Evolutionary conservation across 371 early-diverging fungal genomes (phyloP).

Genomic region (Mucor saturninus): DNA sequence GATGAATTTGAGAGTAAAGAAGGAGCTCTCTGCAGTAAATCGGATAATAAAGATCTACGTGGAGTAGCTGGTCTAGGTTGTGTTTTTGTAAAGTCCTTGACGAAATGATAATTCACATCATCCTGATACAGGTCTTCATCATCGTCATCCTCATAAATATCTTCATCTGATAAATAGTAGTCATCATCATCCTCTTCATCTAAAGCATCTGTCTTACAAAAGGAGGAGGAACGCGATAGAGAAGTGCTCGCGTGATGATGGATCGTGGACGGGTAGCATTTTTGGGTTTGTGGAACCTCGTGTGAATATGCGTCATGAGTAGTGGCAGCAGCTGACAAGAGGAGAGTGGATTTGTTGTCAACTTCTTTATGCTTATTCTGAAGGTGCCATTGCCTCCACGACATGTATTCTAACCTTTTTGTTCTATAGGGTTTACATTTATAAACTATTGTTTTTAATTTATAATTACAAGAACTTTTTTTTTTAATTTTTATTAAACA

Average conservation of each 20-base stretch:
- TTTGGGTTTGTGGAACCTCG: conserved; percentile 29
- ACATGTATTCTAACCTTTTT: conserved; percentile 35
- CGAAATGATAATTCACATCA: conserved; percentile 20
- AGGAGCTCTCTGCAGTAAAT: conserved; percentile 26
- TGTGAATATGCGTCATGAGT: conserved; percentile 28
- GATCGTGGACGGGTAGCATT: conserved; percentile 10
- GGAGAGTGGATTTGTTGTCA: conserved; percentile 16
- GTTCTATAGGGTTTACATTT: conserved; percentile 31
- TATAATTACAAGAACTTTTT: neutral
- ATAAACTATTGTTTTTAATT: conserved; percentile 13
- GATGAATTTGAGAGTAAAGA: conserved; percentile 24
- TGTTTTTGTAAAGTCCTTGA: conserved; percentile 23
- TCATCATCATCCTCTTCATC: conserved; percentile 26
- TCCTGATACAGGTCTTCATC: conserved; percentile 14
- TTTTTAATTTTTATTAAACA: neutral
- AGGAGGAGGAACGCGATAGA: neutral
- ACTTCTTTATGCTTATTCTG: conserved; percentile 8
- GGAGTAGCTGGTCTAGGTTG: conserved; percentile 28
- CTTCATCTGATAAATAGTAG: conserved; percentile 15
- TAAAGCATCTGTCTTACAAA: neutral
- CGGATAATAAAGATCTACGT: conserved; percentile 30
- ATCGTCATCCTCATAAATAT: conserved; percentile 16
- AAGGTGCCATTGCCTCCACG: conserved; percentile 38
- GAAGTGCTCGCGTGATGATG: conserved; percentile 6
- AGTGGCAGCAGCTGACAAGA: conserved; percentile 26